Conservation (phyloP, 2,329 filamentous ascomycete species). For the Fusarium humuli region DNA sequence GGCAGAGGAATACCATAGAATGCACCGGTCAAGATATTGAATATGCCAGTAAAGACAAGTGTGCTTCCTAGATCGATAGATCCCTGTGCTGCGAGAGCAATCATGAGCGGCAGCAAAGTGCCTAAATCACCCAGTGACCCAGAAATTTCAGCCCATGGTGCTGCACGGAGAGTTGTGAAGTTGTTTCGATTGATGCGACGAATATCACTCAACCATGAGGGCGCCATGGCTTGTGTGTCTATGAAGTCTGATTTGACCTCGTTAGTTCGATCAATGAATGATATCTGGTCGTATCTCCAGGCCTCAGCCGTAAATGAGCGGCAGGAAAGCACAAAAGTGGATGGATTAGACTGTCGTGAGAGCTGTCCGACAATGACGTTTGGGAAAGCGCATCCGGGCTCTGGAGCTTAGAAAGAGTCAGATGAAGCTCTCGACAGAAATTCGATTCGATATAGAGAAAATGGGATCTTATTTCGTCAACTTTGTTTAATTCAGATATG, state of each 20-base stretch:
- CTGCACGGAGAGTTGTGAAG: constrained; percentile 58
- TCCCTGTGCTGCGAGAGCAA: constrained; percentile 81
- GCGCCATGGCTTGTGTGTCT: constrained; percentile 31
- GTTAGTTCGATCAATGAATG: background rate
- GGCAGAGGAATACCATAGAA: constrained; percentile 90
- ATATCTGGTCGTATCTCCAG: background rate
- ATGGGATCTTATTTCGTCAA: background rate
- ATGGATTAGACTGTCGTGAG: background rate
- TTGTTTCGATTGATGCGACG: constrained; percentile 59
- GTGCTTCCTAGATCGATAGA: constrained; percentile 87
- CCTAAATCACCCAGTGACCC: constrained; percentile 89
- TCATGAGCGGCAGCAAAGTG: constrained; percentile 88
- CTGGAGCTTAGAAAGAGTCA: background rate
- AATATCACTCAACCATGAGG: constrained; percentile 46
- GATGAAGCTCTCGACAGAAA: background rate
- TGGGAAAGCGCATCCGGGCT: constrained; percentile 11
- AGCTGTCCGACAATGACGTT: background rate
- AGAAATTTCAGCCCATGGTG: constrained; percentile 78
- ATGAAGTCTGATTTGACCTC: background rate
- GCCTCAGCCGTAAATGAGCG: background rate
- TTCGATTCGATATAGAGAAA: background rate
- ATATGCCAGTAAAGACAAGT: constrained; percentile 87
- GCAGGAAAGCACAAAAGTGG: background rate
- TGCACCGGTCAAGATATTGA: constrained; percentile 84
- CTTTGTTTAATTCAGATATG: background rate